These are phyloP conservation scores for Butyriboletus appendiculatus DNA, from an alignment of 1,284 basidiomycete species.

Conservation along the genomic window DNA sequence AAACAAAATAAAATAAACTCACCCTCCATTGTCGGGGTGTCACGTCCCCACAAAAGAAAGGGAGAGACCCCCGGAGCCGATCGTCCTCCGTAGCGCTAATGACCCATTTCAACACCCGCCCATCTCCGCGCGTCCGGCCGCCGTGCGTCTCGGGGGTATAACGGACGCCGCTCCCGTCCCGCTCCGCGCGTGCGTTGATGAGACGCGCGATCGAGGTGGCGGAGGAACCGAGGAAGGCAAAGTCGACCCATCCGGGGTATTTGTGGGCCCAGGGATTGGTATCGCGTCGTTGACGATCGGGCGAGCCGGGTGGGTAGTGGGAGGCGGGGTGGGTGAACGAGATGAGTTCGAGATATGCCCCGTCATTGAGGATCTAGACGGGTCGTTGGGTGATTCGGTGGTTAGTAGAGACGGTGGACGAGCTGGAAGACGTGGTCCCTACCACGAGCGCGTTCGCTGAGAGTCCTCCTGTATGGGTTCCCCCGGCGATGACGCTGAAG, in stretches of 20 bases:
- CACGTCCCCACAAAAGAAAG: slow-evolving; percentile 75
- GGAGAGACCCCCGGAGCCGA: slow-evolving; percentile 41
- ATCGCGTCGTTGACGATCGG: slow-evolving; percentile 44
- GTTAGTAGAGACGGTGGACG: background rate
- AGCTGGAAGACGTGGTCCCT: slow-evolving; percentile 22
- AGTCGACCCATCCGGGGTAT: slow-evolving; percentile 64
- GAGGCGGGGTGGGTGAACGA: slow-evolving; percentile 56
- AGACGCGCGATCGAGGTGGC: slow-evolving; percentile 38
- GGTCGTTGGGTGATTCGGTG: background rate
- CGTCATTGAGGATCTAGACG: slow-evolving; percentile 54
- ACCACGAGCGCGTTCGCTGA: slow-evolving; percentile 67
- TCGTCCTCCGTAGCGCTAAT: slow-evolving; percentile 43
- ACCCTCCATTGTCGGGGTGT: slow-evolving; percentile 61
- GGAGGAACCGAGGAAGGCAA: slow-evolving; percentile 54
- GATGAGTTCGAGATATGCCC: slow-evolving; percentile 69
- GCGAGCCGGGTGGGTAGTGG: slow-evolving; percentile 50
- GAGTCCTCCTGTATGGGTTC: slow-evolving; percentile 60
- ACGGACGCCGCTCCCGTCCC: slow-evolving; percentile 36
- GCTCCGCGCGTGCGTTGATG: slow-evolving; percentile 52
- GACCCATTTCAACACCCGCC: slow-evolving; percentile 56
- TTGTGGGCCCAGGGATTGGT: slow-evolving; percentile 54
- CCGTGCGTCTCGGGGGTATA: slow-evolving; percentile 49
- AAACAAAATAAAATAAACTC: slow-evolving; percentile 21
- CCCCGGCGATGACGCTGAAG: slow-evolving; percentile 59
- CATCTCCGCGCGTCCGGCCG: slow-evolving; percentile 55